These are phyloP conservation scores for Aleurites moluccanus DNA, from an alignment of 441 rosid genomes.

Conservation along the genomic window DNA sequence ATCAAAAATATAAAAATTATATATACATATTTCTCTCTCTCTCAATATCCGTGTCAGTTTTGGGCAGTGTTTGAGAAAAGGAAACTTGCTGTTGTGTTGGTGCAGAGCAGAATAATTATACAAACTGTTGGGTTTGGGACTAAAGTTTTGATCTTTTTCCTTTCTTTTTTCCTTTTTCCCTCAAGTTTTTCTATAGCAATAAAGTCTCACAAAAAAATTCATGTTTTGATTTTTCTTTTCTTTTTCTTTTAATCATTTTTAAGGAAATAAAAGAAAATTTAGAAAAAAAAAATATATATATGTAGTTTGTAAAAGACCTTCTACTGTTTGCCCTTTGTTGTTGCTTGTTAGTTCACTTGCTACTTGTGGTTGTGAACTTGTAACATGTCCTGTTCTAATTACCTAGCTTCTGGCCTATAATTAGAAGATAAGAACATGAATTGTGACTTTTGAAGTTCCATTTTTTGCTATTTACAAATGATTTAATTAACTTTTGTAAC, in stretches of 20 bases:
- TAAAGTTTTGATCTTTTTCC: not conserved
- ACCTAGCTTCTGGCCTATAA: not conserved
- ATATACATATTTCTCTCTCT: conserved; percentile 12
- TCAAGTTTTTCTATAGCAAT: not conserved
- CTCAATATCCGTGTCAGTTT: conserved; percentile 31
- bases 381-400: not conserved
- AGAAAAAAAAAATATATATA: not conserved
- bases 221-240: not conserved
- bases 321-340: not conserved
- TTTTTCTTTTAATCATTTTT: not conserved
- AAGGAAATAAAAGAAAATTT: not conserved
- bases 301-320: not conserved
- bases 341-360: not conserved
- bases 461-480: not conserved
- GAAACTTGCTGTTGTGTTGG: conserved; percentile 23
- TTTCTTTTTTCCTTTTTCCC: not conserved
- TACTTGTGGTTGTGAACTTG: not conserved
- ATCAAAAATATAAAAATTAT: not conserved
- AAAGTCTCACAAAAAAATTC: too few relatives aligned
- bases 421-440: not conserved
- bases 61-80: conserved; percentile 33
- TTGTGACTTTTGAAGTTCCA: too few relatives aligned
- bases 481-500: too few relatives aligned
- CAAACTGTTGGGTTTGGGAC: not conserved
- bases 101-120: conserved; percentile 21